A percentile compares a stretch with the other conserved stretches of the same genome.
These are phyloP conservation scores for Schrenkiella parvula DNA, from an alignment of 345 rosid species.

Conservation along the genomic window DNA sequence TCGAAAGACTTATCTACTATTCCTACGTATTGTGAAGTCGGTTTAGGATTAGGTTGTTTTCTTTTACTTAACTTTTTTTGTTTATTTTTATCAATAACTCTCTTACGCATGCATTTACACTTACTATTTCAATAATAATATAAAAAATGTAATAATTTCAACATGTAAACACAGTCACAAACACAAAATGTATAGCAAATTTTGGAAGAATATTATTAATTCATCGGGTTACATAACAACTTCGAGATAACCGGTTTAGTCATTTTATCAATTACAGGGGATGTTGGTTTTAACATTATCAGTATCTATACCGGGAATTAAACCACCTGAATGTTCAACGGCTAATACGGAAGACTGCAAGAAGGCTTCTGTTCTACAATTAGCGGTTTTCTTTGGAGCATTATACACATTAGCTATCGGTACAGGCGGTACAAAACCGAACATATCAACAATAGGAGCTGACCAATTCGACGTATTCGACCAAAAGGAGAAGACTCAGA, in stretches of 20 bases:
- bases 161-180: neutral
- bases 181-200: neutral
- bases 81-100: neutral
- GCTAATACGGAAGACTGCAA: constrained; percentile 39
- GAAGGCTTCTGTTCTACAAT: constrained; percentile 54
- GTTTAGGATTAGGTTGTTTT: neutral
- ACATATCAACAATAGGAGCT: constrained; percentile 83
- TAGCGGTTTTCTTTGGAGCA: constrained; percentile 64
- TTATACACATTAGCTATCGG: constrained; percentile 68
- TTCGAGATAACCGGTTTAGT: neutral
- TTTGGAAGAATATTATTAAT: neutral
- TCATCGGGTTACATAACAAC: neutral
- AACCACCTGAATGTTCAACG: constrained; percentile 52
- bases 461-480: constrained; percentile 90
- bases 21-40: neutral
- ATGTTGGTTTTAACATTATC: constrained; percentile 66
- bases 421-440: constrained; percentile 92
- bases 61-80: neutral
- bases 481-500: constrained; percentile 59
- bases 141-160: neutral
- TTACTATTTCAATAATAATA: neutral
- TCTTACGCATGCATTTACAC: neutral
- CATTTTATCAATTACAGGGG: constrained; percentile 43
- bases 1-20: constrained; percentile 7
- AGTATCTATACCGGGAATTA: constrained; percentile 55